These are phyloP conservation scores for Clonostachys chloroleuca DNA, from an alignment of 2,329 filamentous ascomycete genomes.

Conservation along the genomic window DNA sequence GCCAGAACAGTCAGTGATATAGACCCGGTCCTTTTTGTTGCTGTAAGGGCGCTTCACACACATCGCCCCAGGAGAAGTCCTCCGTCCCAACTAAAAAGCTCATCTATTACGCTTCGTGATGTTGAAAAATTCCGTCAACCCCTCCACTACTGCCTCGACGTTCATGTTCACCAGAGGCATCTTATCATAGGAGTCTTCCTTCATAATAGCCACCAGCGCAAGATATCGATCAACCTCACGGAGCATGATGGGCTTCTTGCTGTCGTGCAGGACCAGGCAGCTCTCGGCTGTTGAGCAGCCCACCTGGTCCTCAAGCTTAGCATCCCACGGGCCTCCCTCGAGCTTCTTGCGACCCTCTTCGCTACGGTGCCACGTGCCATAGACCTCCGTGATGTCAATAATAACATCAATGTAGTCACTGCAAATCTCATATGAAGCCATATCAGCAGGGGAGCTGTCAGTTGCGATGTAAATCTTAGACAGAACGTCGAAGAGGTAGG, in stretches of 20 bases:
- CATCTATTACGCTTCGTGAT: conserved; percentile 56
- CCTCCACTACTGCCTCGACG: conserved; percentile 75
- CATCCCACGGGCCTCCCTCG: conserved; percentile 56
- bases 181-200: conserved; percentile 77
- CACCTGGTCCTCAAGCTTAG: conserved; percentile 60
- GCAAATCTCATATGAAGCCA: conserved; percentile 96
- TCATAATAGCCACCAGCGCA: conserved; percentile 81
- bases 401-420: conserved; percentile 99
- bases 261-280: conserved; percentile 62
- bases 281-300: conserved; percentile 64
- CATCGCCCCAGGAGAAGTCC: no score
- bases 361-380: conserved; percentile 67
- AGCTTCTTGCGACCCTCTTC: conserved; percentile 49
- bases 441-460: conserved; percentile 87
- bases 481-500: conserved; percentile 94
- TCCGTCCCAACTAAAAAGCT: neutral
- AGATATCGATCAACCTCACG: conserved; percentile 71
- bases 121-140: conserved; percentile 74
- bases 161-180: conserved; percentile 86
- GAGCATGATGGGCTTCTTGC: conserved; percentile 60
- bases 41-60: no score
- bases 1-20: no score
- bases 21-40: no score
- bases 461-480: conserved; percentile 99
- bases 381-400: conserved; percentile 93